Evolutionary conservation across 768 basidiomycete species (phyloP).

Genomic region (Boletus barrowsii): DNA sequence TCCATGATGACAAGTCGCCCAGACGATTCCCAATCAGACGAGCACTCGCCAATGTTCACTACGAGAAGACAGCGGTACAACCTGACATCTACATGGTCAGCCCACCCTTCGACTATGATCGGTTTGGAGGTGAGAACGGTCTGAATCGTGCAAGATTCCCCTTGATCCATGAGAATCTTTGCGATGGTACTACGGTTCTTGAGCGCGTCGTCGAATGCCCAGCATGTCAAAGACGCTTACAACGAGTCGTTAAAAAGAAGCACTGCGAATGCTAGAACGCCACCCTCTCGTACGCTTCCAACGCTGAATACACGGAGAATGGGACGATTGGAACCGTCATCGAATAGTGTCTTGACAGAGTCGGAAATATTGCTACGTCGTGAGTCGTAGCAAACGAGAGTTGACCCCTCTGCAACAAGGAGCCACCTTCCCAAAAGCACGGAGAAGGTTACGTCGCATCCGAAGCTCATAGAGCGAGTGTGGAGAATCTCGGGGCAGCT

Average conservation of each 20-base stretch:
- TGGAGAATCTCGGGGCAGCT: neutral
- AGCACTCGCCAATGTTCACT: slow-evolving; percentile 3
- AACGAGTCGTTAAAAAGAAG: slow-evolving; percentile 4
- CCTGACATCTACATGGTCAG: neutral
- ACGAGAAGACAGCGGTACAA: slow-evolving; percentile 9
- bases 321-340: neutral
- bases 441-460: neutral
- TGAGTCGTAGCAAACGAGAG: slow-evolving; percentile 11
- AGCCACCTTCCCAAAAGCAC: slow-evolving; percentile 9
- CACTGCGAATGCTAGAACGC: slow-evolving; percentile 5
- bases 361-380: neutral
- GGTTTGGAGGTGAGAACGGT: neutral
- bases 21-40: neutral
- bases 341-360: neutral
- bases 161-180: neutral
- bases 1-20: slow-evolving; percentile 3
- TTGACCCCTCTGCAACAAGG: slow-evolving; percentile 9
- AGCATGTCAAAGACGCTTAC: neutral
- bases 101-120: neutral
- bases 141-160: neutral
- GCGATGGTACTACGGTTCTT: slow-evolving; percentile 1
- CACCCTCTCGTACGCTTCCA: neutral
- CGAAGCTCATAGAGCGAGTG: neutral
- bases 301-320: slow-evolving; percentile 1
- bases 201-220: neutral